Base-by-base conservation (phyloP, 352 stramenopile genomes). In the Globisporangium spiculum region DNA sequence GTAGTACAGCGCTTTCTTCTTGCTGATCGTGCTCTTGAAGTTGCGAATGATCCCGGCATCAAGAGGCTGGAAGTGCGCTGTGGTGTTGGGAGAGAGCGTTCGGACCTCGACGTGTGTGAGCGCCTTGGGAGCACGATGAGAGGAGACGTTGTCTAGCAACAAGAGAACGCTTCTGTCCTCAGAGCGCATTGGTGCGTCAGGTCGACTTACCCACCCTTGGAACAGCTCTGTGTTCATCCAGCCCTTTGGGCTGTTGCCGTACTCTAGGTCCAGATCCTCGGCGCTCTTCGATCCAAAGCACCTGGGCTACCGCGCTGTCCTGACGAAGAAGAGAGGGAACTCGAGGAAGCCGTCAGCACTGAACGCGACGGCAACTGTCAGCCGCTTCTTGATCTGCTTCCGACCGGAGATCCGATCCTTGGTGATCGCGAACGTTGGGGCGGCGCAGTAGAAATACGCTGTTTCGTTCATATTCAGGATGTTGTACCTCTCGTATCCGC, bases 61-160 rank as follows among this genome's bases (percentile, higher is more conserved):
- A 73, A 84, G 60, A 87, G 81, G 32, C 57, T 66, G 60, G 4
- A 66, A 30, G 22, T 53, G 34, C 10, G 34, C 57, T 26, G 36
- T 53, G 34, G 57, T 52, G 57, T 52, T 52, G 41, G 36, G 57
- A 18, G n/a, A 22, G n/a, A 63, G 34, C 57, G 38, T 63, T 30
- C 12, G 9, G 6, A 63, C 20, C 3, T 27, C 6, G 20, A 54
- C 36, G 36, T 63, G 22, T 20, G 34, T 36, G 20, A 53, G 36
- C n/a, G 27, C 32, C 20, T 26, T 12, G 32, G 5, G n/a, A n/a
- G 14, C 20, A n/a, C 22, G 34, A 50, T 63, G 36, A 6, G 57
- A 63, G 20, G 57, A 63, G 20, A 54, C 57, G 57, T 63, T 63
- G 12, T 54, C 36, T 0, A 54, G n/a, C 20, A 54, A n/a, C 36